Percentiles rank a stretch among this genome's conserved stretches.
These are phyloP conservation scores for Sicyos edulis DNA, from an alignment of 306 rosid species.

Conservation along the genomic window DNA sequence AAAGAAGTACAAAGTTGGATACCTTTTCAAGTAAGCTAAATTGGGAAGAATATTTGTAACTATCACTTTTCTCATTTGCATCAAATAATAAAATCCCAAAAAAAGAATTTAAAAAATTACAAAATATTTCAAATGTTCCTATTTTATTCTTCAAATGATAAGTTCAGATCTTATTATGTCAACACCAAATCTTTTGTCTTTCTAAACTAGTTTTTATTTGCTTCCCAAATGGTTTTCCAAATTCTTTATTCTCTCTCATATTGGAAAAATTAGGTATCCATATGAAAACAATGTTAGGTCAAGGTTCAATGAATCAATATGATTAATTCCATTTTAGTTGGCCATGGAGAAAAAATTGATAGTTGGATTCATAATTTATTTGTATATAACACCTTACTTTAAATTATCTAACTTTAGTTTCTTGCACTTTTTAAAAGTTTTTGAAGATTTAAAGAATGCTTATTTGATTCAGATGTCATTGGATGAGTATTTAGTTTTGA, in stretches of 20 bases:
- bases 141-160: slow-evolving; percentile 14
- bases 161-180: slow-evolving; percentile 11
- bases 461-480: too few species aligned
- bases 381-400: too few species aligned
- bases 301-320: slow-evolving; percentile 14
- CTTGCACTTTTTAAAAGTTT: too few species aligned
- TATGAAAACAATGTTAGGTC: slow-evolving; percentile 11
- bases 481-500: too few species aligned
- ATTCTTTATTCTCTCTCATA: slow-evolving; percentile 6
- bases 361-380: too few species aligned
- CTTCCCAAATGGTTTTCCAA: slow-evolving; percentile 2
- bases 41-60: background rate
- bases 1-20: background rate
- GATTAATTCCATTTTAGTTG: too few species aligned
- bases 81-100: background rate
- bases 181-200: slow-evolving; percentile 15
- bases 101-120: background rate
- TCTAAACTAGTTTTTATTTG: background rate
- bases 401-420: too few species aligned
- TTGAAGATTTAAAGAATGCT: too few species aligned
- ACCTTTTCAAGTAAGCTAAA: background rate
- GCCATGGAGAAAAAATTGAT: too few species aligned
- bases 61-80: background rate
- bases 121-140: background rate
- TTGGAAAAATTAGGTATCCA: slow-evolving; percentile 1